Base-by-base conservation (phyloP, 2,329 filamentous ascomycete genomes). In the Penicillium glabrum region DNA sequence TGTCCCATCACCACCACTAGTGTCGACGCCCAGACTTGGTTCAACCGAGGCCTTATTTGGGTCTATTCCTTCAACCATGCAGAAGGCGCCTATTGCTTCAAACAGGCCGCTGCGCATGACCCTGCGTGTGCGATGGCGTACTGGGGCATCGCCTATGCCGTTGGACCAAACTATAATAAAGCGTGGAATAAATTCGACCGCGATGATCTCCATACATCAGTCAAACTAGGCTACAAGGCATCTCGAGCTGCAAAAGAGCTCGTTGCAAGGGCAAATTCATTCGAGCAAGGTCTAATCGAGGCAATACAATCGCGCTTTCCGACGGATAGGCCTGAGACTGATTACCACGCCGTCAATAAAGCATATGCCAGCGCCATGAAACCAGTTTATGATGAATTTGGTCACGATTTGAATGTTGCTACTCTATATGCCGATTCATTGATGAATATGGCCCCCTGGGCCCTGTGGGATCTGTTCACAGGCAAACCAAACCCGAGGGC, bases 31-130 rank as follows among this genome's bases (percentile, higher is more conserved):
- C 84, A 89, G 66, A 75, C 64, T 7, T 92, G 89, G 89, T 91
- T 90, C 69, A 79, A 88, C 68, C 84, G 88, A 3, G 89, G 88
- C 2, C 75, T 92, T n/a, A 78, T 86, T 23, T 92, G 89, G 89
- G 82, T 80, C 44, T 92, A 89, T 70, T 87, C 79, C 23, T 93
- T 93, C 77, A 91, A 92, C 68, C 89, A 91, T 67, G 86, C 88
- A 62, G 89, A 91, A 69, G 83, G 87, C 0, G 81, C 80, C 75
- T 19, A 60, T 33, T 82, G 80, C 61, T 82, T 82, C 51, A 68
- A 77, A 49, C 69, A 72, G 24, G 78, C 78, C 2, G 75, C 78
- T 16, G 57, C 61, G 1, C 67, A 75, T 47, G 80, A 83, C 57
- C 65, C 73, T 0, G 47, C 67, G 2, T 81, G 77, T 57, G 72